Conservation (phyloP, 768 basidiomycete species). For the Tricholoma sp. region DNA sequence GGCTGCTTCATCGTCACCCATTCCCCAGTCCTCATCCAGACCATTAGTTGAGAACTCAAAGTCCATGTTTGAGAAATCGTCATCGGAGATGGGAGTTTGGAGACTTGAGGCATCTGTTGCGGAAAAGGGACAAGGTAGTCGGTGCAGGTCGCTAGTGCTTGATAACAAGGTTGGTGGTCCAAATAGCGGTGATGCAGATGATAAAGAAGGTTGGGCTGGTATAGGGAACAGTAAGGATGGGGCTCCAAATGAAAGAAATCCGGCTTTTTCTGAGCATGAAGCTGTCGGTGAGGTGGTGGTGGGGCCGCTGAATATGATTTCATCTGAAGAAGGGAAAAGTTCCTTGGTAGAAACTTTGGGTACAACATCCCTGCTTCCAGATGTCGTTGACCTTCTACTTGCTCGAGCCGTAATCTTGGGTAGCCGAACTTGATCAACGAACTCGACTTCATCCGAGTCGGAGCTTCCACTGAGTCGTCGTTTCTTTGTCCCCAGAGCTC, state of each 20-base stretch:
- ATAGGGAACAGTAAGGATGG: constrained; percentile 15
- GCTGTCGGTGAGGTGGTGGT: not conserved
- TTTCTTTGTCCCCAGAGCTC: constrained; percentile 11
- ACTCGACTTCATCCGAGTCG: constrained; percentile 30
- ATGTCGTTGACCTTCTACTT: not conserved
- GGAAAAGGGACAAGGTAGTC: not conserved
- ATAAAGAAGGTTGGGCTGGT: not conserved
- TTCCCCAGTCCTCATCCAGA: constrained; percentile 55
- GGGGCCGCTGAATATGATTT: not conserved
- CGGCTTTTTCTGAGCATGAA: not conserved
- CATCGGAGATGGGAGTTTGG: not conserved
- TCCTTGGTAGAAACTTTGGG: not conserved
- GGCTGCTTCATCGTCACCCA: constrained; percentile 59
- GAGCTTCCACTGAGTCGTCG: constrained; percentile 20
- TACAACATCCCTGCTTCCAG: not conserved
- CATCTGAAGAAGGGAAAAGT: not conserved
- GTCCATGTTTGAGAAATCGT: constrained; percentile 14
- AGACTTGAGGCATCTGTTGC: not conserved
- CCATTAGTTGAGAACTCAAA: constrained; percentile 24
- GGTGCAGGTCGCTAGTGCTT: constrained; percentile 2
- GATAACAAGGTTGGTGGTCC: constrained; percentile 15
- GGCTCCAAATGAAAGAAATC: constrained; percentile 12
- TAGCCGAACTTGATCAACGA: constrained; percentile 19
- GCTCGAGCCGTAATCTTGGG: not conserved
- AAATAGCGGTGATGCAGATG: constrained; percentile 9